Percentiles rank a stretch among this genome's conserved stretches.
Conservation (phyloP, 106 monocot species). For the Acanthochlamys bracteata region DNA sequence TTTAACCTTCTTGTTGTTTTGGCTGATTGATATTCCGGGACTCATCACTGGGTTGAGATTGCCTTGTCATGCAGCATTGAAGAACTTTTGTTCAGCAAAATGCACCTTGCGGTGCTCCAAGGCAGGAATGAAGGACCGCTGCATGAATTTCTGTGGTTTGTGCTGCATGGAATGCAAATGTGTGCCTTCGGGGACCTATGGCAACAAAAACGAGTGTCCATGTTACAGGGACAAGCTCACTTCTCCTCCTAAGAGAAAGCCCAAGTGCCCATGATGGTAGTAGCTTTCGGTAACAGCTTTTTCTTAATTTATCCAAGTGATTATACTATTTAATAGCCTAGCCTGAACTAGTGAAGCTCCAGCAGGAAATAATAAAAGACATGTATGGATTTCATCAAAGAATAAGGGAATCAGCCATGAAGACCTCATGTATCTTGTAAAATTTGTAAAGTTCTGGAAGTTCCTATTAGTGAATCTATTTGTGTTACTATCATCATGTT, state of each 20-base stretch:
- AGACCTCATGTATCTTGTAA: too few relatives aligned
- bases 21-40: too few relatives aligned
- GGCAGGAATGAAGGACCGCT: conserved; percentile 17
- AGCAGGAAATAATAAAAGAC: too few relatives aligned
- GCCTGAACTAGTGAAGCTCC: too few relatives aligned
- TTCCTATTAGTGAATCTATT: too few relatives aligned
- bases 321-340: too few relatives aligned
- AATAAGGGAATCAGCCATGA: too few relatives aligned
- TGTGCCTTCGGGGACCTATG: conserved; percentile 39
- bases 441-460: too few relatives aligned
- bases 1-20: too few relatives aligned
- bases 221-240: conserved; percentile 40
- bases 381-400: too few relatives aligned
- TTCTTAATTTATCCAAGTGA: background rate
- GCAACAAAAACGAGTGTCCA: conserved; percentile 43
- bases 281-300: background rate
- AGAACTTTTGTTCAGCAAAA: conserved; percentile 19
- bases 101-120: conserved; percentile 28
- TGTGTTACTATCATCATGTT: too few relatives aligned
- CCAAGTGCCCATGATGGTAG: conserved; percentile 29
- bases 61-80: background rate
- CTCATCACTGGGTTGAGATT: too few relatives aligned
- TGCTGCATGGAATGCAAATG: conserved; percentile 35
- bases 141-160: conserved; percentile 22
- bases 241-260: conserved; percentile 5